Evolutionary conservation across 805 yeast species (phyloP), one percentile per base, ranked within the genome.

Genomic region (Ogataea angusta): DNA sequence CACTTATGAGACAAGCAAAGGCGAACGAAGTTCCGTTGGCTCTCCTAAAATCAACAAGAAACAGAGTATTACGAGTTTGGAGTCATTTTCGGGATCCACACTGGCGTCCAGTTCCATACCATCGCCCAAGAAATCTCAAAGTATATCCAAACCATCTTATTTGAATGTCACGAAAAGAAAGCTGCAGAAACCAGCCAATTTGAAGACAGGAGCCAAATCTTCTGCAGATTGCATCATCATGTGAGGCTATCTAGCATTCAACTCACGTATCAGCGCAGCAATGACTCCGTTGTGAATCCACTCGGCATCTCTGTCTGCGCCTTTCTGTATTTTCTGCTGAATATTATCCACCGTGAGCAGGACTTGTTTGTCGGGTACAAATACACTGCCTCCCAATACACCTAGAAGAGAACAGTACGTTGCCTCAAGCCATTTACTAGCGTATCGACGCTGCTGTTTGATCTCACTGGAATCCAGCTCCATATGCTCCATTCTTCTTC

Each of bases 201-300:
- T 25, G 16, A 23, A 23, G 7, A 7, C 28, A 9, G 21, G 23
- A 15, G 15, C 23, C 5, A 24, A 8, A 6, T 15, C 28, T 8
- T 4, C 52, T 18, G 51, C 51, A 21, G 62, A 61, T 34, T 62
- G 67, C 47, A 57, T 60, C 6, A 61, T 62, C 34, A 60, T 62
- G 66, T 62, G 44, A 51, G 3, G 10, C 22, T 17, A 7, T n/a
- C 7, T 21, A 10, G 12, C 17, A 16, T 16, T 10, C 12, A 34
- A 21, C 23, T 16, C 13, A 5, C 25, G 13, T n/a, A 10, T 10
- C 30, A 28, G 10, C 16, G n/a, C 21, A 13, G 12, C 25, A 15
- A 40, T 13, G 14, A 36, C 17, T 7, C 17, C 28, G 5, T 30
- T 26, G 32, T 19, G 34, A 6, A 31, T 37, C 39, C 28, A n/a